Evolutionary conservation across 257 asterid genomes (phyloP), one percentile per base, ranked within the genome.

Genomic region (Solanum infundibuliforme): DNA sequence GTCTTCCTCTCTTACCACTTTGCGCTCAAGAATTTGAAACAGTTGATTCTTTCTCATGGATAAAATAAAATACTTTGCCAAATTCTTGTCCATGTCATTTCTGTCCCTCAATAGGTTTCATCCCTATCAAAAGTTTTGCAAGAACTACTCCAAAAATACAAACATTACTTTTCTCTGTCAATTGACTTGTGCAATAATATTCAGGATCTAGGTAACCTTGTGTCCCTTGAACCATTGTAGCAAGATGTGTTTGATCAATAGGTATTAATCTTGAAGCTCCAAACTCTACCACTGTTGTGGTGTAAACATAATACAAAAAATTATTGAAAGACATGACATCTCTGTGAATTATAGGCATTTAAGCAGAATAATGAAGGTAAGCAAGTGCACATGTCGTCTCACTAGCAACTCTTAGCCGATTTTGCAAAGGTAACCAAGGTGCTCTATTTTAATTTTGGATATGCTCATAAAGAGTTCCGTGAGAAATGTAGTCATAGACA

Each of bases 211-310:
- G 43, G 87, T 94, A 94, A 1, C 94, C 96, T 31, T 93, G 52
- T 6, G 94, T 93, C 3, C 96, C 94, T 34, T 94, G 96, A 52
- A 93, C 96, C 16, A 94, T 32, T 43, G 98, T 94, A 12, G 93
- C 87, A 9, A 94, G 90, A 69, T 91, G 92, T 14, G 94, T 87
- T 81, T 93, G 95, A 34, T 92, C 94, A 36, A 91, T 41, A 2
- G 95, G 90, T 12, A 94, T 86, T 36, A 94, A 84, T 69, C 95
- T 92, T 6, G 96, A 93, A 0, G 95, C 94, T 13, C 95, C 96
- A 13, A 94, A 94, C 87, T 93, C 95, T 1, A 94, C 55, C 23
- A 94, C 93, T 88, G 92, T 94, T 0, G 95, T 92, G 0, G 92
- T 93, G 87, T 87, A 91, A 8, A 36, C 58, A 6, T 88, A 91